A percentile compares a stretch with the other conserved stretches of the same genome.
phyloP scores from a whole-genome alignment of 2,329 filamentous ascomycete species.

The Nannizziopsis barbatae region DNA sequence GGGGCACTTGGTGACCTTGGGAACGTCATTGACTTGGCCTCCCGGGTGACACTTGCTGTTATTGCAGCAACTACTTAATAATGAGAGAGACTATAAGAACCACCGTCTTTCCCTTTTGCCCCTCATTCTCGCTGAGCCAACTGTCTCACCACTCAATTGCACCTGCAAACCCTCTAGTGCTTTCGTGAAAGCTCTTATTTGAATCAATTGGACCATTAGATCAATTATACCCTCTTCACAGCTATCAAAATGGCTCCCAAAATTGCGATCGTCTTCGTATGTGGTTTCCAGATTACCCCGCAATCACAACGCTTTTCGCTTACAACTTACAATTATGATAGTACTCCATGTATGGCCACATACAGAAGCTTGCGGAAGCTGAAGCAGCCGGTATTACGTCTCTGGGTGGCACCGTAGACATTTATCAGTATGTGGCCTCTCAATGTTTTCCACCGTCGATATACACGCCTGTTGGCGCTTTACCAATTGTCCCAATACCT shows the following conservation, averaged over 20 bases:
- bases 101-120: background rate
- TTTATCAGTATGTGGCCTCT: constrained; percentile 57
- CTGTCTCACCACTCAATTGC: constrained; percentile 2
- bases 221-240: background rate
- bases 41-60: background rate
- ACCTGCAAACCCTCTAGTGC: background rate
- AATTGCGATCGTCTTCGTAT: constrained; percentile 79
- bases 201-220: background rate
- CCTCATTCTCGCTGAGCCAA: background rate
- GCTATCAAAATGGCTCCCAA: constrained; percentile 52
- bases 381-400: constrained; percentile 84
- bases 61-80: too few relatives aligned
- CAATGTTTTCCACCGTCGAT: background rate
- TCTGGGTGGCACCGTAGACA: constrained; percentile 67
- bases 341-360: constrained; percentile 94
- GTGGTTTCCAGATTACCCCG: constrained; percentile 27
- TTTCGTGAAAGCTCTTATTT: background rate
- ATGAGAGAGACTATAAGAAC: too few relatives aligned
- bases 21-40: constrained; percentile 8
- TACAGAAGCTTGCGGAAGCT: constrained; percentile 70
- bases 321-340: constrained; percentile 27
- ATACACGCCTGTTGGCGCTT: too few relatives aligned
- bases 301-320: background rate
- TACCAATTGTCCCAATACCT: background rate
- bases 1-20: background rate